Percentiles rank a stretch among this genome's conserved stretches.
These are phyloP conservation scores for Trapa incisa DNA, from an alignment of 345 rosid species.

Conservation along the genomic window DNA sequence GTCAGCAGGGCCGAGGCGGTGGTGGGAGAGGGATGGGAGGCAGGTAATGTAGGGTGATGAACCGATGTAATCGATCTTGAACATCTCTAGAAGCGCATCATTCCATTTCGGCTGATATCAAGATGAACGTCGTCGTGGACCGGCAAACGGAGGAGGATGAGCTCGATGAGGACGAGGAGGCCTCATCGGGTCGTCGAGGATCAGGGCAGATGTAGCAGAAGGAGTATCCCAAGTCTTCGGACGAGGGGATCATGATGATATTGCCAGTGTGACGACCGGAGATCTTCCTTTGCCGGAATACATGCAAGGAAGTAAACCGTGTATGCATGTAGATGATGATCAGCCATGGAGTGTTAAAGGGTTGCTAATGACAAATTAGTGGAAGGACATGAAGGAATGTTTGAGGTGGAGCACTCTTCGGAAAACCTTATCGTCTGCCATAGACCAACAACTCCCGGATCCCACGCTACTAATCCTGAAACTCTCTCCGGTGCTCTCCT, in stretches of 20 bases:
- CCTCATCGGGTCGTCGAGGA: slow-evolving; percentile 27
- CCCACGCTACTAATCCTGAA: not conserved
- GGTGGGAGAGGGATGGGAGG: slow-evolving; percentile 64
- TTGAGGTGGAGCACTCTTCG: too few species aligned
- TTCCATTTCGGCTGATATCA: slow-evolving; percentile 70
- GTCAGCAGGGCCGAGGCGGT: slow-evolving; percentile 54
- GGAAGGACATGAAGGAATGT: too few species aligned
- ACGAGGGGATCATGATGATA: slow-evolving; percentile 14
- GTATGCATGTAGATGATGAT: too few species aligned
- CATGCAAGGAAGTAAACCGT: too few species aligned
- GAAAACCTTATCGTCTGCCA: not conserved
- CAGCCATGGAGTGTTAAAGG: too few species aligned
- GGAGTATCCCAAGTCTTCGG: slow-evolving; percentile 40
- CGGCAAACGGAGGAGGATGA: slow-evolving; percentile 10
- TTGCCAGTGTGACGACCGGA: slow-evolving; percentile 43
- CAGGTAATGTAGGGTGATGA: slow-evolving; percentile 69
- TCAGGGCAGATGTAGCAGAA: slow-evolving; percentile 68
- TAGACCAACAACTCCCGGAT: not conserved
- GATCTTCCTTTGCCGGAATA: slow-evolving; percentile 23
- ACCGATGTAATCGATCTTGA: slow-evolving; percentile 71
- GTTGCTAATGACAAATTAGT: too few species aligned
- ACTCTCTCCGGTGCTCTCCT: not conserved
- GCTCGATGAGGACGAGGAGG: not conserved
- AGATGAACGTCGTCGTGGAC: slow-evolving; percentile 12
- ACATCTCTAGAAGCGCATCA: slow-evolving; percentile 67